These are phyloP conservation scores for Colletotrichum sp. DNA, from an alignment of 2,329 filamentous ascomycete species.

Conservation along the genomic window DNA sequence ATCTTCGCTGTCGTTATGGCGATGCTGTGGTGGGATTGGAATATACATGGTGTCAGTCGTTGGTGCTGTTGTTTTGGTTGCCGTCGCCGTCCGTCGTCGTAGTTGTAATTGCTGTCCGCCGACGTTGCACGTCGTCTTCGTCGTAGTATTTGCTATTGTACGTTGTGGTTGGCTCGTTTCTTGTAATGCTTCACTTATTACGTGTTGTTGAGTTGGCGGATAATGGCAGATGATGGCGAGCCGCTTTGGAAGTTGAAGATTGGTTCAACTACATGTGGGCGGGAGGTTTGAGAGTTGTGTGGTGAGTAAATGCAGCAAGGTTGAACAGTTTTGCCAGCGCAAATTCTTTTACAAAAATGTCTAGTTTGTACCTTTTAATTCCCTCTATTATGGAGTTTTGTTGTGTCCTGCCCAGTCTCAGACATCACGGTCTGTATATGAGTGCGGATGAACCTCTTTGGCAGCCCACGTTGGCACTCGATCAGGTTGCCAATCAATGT, in stretches of 20 bases:
- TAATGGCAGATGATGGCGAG: not conserved
- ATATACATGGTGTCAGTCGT: not conserved
- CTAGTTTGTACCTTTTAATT: not conserved
- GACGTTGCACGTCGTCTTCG: not conserved
- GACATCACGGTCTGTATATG: not conserved
- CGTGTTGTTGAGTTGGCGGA: not conserved
- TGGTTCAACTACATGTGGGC: not conserved
- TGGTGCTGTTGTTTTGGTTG: not conserved
- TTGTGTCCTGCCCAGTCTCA: not conserved
- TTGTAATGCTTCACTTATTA: not conserved
- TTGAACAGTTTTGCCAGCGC: not conserved
- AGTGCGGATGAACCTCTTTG: not conserved
- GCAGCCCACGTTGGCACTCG: not conserved
- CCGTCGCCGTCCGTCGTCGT: not conserved
- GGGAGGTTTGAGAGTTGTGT: not conserved
- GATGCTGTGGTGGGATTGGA: not conserved
- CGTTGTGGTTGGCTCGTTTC: not conserved
- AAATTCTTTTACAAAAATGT: accelerated
- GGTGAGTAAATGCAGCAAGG: not conserved
- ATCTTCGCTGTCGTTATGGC: not conserved
- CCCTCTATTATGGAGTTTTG: not conserved
- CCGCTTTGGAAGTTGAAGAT: not conserved
- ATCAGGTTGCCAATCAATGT: not conserved
- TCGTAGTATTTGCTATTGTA: not conserved
- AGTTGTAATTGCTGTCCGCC: not conserved